A percentile compares a stretch with the other conserved stretches of the same genome.
These are phyloP conservation scores for Candida sakaeoensis DNA, from an alignment of 805 yeast species.

Conservation along the genomic window DNA sequence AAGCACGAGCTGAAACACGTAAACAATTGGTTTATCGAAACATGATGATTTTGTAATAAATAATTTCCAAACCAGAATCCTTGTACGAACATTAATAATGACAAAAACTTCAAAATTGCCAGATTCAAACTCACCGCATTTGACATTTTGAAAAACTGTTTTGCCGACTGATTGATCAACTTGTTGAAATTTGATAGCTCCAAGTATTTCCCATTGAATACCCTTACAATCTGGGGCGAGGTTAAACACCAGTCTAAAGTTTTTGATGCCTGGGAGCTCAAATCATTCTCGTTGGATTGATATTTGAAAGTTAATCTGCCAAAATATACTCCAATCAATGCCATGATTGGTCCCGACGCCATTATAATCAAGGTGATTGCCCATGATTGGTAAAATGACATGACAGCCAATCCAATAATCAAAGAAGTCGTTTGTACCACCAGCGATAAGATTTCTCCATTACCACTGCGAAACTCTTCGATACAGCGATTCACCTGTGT, in stretches of 20 bases:
- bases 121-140: conserved; percentile 51
- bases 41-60: conserved; percentile 50
- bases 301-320: conserved; percentile 49
- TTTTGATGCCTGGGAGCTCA: conserved; percentile 54
- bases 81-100: conserved; percentile 78
- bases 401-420: conserved; percentile 49
- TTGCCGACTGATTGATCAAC: conserved; percentile 33
- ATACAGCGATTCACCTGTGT: conserved; percentile 67
- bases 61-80: conserved; percentile 89
- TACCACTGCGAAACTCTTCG: conserved; percentile 67
- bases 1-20: conserved; percentile 84
- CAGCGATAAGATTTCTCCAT: conserved; percentile 63
- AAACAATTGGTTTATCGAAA: conserved; percentile 61
- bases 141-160: conserved; percentile 40
- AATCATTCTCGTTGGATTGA: conserved; percentile 54
- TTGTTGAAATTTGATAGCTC: conserved; percentile 48
- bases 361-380: conserved; percentile 74
- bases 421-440: conserved; percentile 53
- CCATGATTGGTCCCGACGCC: conserved; percentile 69
- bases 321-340: conserved; percentile 43
- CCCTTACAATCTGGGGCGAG: conserved; percentile 57
- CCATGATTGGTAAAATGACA: conserved; percentile 82
- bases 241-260: conserved; percentile 67
- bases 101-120: conserved; percentile 52
- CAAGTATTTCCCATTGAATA: conserved; percentile 50